Conservation (phyloP, 192 early-diverging fungal species). For the Haplosporangium gracile region DNA sequence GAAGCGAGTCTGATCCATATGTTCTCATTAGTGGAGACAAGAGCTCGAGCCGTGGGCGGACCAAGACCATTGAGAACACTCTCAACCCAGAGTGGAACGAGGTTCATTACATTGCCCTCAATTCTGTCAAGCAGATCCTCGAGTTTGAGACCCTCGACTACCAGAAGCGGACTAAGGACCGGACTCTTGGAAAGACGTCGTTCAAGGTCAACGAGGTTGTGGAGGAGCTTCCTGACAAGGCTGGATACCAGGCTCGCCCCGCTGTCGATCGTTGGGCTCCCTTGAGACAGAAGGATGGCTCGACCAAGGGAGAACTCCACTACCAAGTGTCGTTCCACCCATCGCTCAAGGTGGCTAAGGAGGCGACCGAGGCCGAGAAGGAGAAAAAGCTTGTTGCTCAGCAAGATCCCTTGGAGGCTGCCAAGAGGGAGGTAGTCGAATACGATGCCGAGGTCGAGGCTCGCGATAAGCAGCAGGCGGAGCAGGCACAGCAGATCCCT, state of each 20-base stretch:
- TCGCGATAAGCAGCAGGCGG: neutral
- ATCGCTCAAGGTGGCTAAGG: slow-evolving; percentile 35
- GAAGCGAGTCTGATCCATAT: slow-evolving; percentile 96
- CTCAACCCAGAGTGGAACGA: slow-evolving; percentile 95
- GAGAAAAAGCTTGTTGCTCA: neutral
- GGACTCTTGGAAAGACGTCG: slow-evolving; percentile 79
- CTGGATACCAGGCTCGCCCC: slow-evolving; percentile 28
- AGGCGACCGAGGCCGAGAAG: slow-evolving; percentile 28
- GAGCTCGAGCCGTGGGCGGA: slow-evolving; percentile 72
- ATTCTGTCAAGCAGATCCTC: slow-evolving; percentile 78
- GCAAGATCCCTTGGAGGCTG: neutral
- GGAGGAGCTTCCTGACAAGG: slow-evolving; percentile 56
- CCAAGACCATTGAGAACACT: slow-evolving; percentile 85
- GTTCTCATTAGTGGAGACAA: slow-evolving; percentile 67
- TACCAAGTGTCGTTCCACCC: slow-evolving; percentile 71
- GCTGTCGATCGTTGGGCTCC: slow-evolving; percentile 59
- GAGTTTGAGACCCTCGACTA: slow-evolving; percentile 88
- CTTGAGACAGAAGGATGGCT: slow-evolving; percentile 68
- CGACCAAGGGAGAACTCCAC: slow-evolving; percentile 69
- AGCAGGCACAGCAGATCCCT: neutral
- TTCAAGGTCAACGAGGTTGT: slow-evolving; percentile 74
- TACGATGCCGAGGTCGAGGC: neutral
- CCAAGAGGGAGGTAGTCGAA: slow-evolving; percentile 13
- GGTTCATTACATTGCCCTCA: slow-evolving; percentile 85
- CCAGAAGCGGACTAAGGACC: slow-evolving; percentile 89